Percentiles rank a stretch among this genome's conserved stretches.
phyloP scores from a whole-genome alignment of 371 early-diverging fungal genomes.

The Mucor circinelloides region DNA sequence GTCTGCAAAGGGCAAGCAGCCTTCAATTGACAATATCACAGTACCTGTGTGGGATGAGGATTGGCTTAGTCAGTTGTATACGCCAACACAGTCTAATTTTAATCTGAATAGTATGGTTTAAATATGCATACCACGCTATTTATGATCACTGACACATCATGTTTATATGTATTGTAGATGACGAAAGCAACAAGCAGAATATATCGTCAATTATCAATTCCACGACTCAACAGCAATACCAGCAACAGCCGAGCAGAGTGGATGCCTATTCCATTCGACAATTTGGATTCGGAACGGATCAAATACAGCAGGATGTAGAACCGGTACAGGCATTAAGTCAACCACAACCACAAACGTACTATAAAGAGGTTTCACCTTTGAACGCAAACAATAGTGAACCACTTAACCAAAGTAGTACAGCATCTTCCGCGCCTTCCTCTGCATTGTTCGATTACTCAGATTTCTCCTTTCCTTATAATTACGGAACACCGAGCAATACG shows the following conservation, averaged over 20 bases:
- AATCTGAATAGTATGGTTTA: background rate
- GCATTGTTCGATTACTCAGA: constrained; percentile 3
- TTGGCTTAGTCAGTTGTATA: constrained; percentile 19
- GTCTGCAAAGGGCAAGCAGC: background rate
- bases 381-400: background rate
- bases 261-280: constrained; percentile 19
- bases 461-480: background rate
- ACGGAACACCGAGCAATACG: background rate
- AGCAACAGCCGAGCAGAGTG: background rate
- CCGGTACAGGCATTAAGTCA: background rate
- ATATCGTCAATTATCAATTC: background rate
- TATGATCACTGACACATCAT: background rate
- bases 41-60: background rate
- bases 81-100: constrained; percentile 1
- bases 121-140: background rate
- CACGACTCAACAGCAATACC: background rate
- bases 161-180: background rate
- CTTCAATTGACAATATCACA: background rate
- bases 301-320: background rate
- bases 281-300: constrained; percentile 10
- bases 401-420: background rate
- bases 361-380: background rate
- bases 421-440: background rate
- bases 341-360: background rate
- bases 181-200: background rate